phyloP scores from a whole-genome alignment of 352 stramenopile species.

The Globisporangium apiculatum region DNA sequence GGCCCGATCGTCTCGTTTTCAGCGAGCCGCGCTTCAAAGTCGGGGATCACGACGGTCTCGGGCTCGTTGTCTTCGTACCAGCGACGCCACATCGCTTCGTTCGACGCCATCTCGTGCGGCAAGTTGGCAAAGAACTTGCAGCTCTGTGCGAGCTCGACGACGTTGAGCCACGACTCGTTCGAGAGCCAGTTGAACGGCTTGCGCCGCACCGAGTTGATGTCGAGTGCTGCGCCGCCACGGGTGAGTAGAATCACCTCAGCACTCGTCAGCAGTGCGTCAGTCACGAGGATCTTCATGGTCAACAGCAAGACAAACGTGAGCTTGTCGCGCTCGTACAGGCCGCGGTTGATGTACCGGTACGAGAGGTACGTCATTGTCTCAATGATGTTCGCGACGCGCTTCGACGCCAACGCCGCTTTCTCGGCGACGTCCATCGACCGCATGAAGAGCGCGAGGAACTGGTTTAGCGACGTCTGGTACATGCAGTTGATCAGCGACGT shows the following conservation, averaged over 20 bases:
- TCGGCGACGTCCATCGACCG: constrained; percentile 96
- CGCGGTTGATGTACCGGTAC: constrained; percentile 98
- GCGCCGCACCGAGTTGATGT: constrained; percentile 94
- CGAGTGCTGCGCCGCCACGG: constrained; percentile 92
- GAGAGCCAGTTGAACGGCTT: constrained; percentile 98
- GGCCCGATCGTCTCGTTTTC: constrained; percentile 93
- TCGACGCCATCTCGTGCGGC: constrained; percentile 94
- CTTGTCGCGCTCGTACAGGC: constrained; percentile 97
- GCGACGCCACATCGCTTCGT: constrained; percentile 93
- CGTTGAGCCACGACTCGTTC: constrained; percentile 97
- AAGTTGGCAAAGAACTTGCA: constrained; percentile 97
- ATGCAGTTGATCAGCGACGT: constrained; percentile 98
- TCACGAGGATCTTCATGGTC: constrained; percentile 98
- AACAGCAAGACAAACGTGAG: constrained; percentile 97
- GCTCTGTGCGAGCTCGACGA: constrained; percentile 93
- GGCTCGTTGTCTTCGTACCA: constrained; percentile 99
- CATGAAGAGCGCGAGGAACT: constrained; percentile 98
- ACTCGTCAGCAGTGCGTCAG: constrained; percentile 87
- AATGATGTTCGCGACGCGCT: constrained; percentile 98
- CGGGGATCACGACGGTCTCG: constrained; percentile 92
- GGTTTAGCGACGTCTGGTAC: constrained; percentile 98
- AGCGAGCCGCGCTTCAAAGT: constrained; percentile 92
- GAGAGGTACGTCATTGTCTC: constrained; percentile 99
- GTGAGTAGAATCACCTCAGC: constrained; percentile 95
- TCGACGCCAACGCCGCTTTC: constrained; percentile 95